A percentile compares a stretch with the other conserved stretches of the same genome.
Evolutionary conservation across 192 early-diverging fungal genomes (phyloP).

Genomic region (Coemansia javaensis): DNA sequence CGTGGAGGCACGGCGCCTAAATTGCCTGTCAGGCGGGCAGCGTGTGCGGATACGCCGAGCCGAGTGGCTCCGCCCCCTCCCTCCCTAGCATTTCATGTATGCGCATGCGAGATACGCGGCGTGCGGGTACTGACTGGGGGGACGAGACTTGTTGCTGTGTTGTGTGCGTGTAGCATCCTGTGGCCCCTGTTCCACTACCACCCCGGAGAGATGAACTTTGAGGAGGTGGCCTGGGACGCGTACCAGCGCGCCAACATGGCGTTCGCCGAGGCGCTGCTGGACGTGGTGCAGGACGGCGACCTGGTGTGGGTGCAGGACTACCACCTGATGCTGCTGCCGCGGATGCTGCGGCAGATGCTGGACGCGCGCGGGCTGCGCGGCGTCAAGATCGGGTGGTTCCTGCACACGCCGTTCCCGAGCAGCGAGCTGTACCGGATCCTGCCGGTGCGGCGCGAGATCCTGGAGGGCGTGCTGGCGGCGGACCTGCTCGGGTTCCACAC

Average conservation of each 20-base stretch:
- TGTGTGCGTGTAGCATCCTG: constrained; percentile 64
- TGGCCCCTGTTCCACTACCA: constrained; percentile 99
- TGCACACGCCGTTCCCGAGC: constrained; percentile 97
- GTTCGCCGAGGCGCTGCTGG: constrained; percentile 89
- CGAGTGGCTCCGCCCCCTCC: too few species aligned
- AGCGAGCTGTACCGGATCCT: constrained; percentile 96
- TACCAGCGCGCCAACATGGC: constrained; percentile 87
- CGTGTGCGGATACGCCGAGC: too few species aligned
- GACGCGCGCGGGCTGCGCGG: constrained; percentile 55
- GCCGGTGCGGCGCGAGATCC: constrained; percentile 89
- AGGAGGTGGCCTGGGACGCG: constrained; percentile 90
- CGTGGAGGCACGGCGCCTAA: too few species aligned
- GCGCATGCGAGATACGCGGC: too few species aligned
- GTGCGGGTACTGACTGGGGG: too few species aligned
- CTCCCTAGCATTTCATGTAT: too few species aligned
- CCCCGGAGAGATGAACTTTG: constrained; percentile 96
- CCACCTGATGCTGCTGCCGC: constrained; percentile 95
- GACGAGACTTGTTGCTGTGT: background rate
- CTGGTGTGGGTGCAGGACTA: constrained; percentile 94
- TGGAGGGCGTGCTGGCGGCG: constrained; percentile 84
- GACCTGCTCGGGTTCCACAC: constrained; percentile 99
- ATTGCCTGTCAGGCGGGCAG: too few species aligned
- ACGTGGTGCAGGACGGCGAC: constrained; percentile 84
- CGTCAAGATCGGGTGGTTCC: constrained; percentile 96
- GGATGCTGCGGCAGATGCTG: constrained; percentile 66